phyloP scores from a whole-genome alignment of 139 green algal genomes.

The Chlamydomonas eustigma region DNA sequence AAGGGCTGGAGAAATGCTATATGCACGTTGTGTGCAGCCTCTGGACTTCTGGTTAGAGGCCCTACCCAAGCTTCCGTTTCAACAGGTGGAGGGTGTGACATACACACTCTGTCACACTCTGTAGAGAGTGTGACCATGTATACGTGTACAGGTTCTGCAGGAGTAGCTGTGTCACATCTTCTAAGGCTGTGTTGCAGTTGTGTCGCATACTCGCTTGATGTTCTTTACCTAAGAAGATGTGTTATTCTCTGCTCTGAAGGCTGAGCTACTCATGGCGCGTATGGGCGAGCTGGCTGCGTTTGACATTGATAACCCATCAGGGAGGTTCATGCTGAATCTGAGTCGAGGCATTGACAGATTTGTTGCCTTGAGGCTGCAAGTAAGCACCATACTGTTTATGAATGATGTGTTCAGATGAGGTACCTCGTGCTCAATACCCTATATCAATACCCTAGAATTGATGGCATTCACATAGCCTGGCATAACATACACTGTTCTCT shows the following conservation, averaged over 20 bases:
- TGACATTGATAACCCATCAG: constrained; percentile 30
- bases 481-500: too few species aligned
- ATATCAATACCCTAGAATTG: too few species aligned
- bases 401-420: too few species aligned
- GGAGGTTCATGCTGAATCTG: constrained; percentile 38
- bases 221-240: too few species aligned
- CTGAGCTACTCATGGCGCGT: not conserved
- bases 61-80: constrained; percentile 18
- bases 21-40: constrained; percentile 29
- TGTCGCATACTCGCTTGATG: not conserved
- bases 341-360: constrained; percentile 33
- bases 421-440: too few species aligned
- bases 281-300: constrained; percentile 37
- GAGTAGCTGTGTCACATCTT: not conserved
- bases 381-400: too few species aligned
- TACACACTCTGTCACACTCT: too few species aligned
- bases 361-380: constrained; percentile 36
- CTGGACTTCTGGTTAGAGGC: constrained; percentile 33
- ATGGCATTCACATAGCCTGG: too few species aligned
- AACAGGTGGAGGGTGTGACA: not conserved
- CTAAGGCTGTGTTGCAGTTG: not conserved
- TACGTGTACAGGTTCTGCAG: not conserved
- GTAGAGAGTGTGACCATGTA: too few species aligned
- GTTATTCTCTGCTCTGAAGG: too few species aligned
- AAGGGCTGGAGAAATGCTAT: constrained; percentile 32